phyloP scores from a whole-genome alignment of 768 basidiomycete genomes.

The Leucosporidium scottii region DNA sequence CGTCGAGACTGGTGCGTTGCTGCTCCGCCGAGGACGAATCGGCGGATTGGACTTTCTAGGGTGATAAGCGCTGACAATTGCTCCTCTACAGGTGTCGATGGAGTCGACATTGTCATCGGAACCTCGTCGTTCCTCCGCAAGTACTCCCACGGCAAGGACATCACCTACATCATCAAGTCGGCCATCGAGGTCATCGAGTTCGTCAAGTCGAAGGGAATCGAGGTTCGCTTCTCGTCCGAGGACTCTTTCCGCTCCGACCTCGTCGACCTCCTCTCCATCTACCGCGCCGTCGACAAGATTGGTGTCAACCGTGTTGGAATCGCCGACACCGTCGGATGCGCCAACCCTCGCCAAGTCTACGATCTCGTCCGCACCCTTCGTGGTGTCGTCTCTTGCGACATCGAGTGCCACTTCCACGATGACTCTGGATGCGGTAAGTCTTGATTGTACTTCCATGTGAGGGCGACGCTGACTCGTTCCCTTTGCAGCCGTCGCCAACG shows the following conservation, averaged over 20 bases:
- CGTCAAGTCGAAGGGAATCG: slow-evolving; percentile 99
- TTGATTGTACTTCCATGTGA: not conserved
- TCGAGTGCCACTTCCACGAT: slow-evolving; percentile 96
- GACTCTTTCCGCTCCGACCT: slow-evolving; percentile 99
- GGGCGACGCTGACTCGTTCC: slow-evolving; percentile 1
- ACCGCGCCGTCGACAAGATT: slow-evolving; percentile 99
- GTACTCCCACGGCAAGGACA: slow-evolving; percentile 99
- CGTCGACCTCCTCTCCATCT: slow-evolving; percentile 95
- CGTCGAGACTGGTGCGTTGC: slow-evolving; percentile 78
- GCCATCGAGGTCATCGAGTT: slow-evolving; percentile 98
- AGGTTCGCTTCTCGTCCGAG: slow-evolving; percentile 98
- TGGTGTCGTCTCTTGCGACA: slow-evolving; percentile 94
- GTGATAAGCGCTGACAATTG: not conserved
- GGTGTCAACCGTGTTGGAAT: slow-evolving; percentile 98
- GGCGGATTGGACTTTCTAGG: not conserved
- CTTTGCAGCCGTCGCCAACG: slow-evolving; percentile 84
- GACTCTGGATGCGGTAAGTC: slow-evolving; percentile 82
- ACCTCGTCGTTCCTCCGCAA: slow-evolving; percentile 98
- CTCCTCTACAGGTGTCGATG: slow-evolving; percentile 69
- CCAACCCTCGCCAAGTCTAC: slow-evolving; percentile 97
- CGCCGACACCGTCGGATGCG: slow-evolving; percentile 97
- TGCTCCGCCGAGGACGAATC: not conserved
- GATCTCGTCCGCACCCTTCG: slow-evolving; percentile 92
- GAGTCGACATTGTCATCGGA: slow-evolving; percentile 98
- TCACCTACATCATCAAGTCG: slow-evolving; percentile 98